Percentiles rank a stretch among this genome's conserved stretches.
These are phyloP conservation scores for Plectosphaerella cucumerina DNA, from an alignment of 2,329 filamentous ascomycete genomes.

Conservation along the genomic window DNA sequence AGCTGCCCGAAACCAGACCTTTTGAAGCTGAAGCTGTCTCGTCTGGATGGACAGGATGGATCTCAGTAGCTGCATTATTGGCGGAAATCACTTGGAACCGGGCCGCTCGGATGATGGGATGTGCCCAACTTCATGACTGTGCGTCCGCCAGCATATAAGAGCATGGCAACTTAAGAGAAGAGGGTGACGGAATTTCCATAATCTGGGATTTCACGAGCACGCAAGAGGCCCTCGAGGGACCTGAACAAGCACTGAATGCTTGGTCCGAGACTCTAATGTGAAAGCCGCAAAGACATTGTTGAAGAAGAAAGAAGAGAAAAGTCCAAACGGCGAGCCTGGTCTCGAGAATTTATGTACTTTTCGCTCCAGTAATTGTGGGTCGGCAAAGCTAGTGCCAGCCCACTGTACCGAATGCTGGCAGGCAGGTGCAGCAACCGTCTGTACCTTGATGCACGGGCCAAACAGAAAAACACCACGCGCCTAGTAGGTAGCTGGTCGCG, in stretches of 20 bases:
- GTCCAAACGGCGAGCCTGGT: background rate
- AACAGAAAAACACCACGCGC: too few relatives aligned
- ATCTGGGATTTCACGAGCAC: constrained; percentile 99
- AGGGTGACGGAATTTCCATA: constrained; percentile 52
- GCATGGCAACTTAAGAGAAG: constrained; percentile 67
- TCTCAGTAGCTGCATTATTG: too few relatives aligned
- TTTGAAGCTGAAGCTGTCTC: constrained; percentile 80
- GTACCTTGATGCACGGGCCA: too few relatives aligned
- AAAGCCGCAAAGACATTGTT: constrained; percentile 76
- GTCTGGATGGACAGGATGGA: constrained; percentile 36
- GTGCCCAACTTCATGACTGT: constrained; percentile 41
- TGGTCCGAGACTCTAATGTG: constrained; percentile 99
- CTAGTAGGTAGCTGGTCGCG: too few relatives aligned
- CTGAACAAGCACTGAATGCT: constrained; percentile 92
- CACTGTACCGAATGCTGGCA: too few relatives aligned
- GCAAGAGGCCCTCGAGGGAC: constrained; percentile 75
- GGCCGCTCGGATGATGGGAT: constrained; percentile 24
- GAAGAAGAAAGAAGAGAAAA: constrained; percentile 45
- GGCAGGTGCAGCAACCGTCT: too few relatives aligned
- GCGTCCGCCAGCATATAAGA: constrained; percentile 43
- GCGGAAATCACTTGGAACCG: constrained; percentile 12
- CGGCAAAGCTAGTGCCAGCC: too few relatives aligned
- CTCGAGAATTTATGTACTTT: too few relatives aligned
- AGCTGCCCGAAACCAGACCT: constrained; percentile 84
- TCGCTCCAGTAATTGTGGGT: too few relatives aligned